Evolutionary conservation across 2,329 filamentous ascomycete genomes (phyloP).

Genomic region (Furcasterigmium sp.): DNA sequence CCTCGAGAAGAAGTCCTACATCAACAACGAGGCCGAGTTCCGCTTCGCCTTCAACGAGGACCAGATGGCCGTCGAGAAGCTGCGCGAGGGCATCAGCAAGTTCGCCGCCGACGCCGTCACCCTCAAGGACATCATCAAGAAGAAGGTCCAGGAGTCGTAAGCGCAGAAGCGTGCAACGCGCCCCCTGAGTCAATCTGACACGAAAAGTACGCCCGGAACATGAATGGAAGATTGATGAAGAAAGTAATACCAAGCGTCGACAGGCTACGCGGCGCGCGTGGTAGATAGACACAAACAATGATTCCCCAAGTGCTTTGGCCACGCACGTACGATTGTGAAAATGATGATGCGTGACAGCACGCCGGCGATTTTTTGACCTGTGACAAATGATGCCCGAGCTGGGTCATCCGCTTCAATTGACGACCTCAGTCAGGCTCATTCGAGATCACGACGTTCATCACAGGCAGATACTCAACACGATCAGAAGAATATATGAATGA

Average conservation of each 20-base stretch:
- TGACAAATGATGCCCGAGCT: too few species aligned
- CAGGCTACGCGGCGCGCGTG: not conserved
- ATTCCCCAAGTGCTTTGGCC: not conserved
- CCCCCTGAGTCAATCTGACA: too few species aligned
- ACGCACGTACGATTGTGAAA: not conserved
- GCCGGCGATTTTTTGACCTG: too few species aligned
- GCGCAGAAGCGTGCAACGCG: too few species aligned
- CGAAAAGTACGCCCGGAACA: too few species aligned
- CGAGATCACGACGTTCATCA: too few species aligned
- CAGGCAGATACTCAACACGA: too few species aligned
- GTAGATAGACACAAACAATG: not conserved
- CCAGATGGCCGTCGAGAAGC: conserved; percentile 98
- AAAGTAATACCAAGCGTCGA: not conserved
- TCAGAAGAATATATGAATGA: too few species aligned
- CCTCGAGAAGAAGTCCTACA: conserved; percentile 85
- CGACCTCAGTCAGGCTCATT: too few species aligned
- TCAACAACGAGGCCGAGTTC: conserved; percentile 85
- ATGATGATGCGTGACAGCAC: not conserved
- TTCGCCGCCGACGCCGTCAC: conserved; percentile 94
- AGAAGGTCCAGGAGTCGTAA: conserved; percentile 62
- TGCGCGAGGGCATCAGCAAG: conserved; percentile 98
- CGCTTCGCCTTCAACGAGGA: conserved; percentile 99
- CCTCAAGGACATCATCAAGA: conserved; percentile 85
- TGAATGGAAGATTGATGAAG: not conserved
- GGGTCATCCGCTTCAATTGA: too few species aligned